A percentile compares a stretch with the other conserved stretches of the same genome.
These are phyloP conservation scores for Dendrobium catenatum DNA, from an alignment of 106 monocot species.

Conservation along the genomic window DNA sequence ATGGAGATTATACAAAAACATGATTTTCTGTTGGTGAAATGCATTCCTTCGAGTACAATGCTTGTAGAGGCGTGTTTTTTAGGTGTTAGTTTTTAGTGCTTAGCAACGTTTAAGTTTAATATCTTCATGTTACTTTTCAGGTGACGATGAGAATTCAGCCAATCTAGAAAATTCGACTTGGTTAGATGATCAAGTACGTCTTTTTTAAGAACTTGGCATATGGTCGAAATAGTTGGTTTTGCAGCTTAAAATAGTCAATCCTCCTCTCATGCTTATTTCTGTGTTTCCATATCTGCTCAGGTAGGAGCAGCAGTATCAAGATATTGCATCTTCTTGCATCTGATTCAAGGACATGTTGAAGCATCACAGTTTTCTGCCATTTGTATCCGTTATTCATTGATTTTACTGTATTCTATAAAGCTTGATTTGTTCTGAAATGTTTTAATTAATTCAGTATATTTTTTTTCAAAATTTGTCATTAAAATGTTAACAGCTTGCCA, in stretches of 20 bases:
- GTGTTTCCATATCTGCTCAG: constrained; percentile 17
- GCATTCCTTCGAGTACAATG: neutral
- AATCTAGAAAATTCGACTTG: constrained; percentile 54
- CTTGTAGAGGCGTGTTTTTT: neutral
- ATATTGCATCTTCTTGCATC: constrained; percentile 78
- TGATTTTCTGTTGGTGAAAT: neutral
- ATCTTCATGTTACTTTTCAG: constrained; percentile 21
- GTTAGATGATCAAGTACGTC: constrained; percentile 49
- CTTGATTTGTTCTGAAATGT: neutral
- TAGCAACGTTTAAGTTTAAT: neutral
- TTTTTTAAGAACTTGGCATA: neutral
- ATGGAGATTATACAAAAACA: neutral
- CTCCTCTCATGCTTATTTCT: neutral
- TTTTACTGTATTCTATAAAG: constrained; percentile 10
- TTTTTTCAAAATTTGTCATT: neutral
- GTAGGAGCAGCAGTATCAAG: constrained; percentile 55
- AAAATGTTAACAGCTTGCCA: neutral
- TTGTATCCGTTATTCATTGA: constrained; percentile 50
- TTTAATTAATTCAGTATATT: neutral
- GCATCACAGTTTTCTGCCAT: constrained; percentile 79
- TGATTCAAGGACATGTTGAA: constrained; percentile 54
- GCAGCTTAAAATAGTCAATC: neutral
- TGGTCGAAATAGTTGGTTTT: neutral
- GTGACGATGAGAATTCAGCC: constrained; percentile 64
- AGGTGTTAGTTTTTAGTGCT: neutral